phyloP scores from a whole-genome alignment of 2,329 filamentous ascomycete genomes.

The Colletotrichum simmondsii region DNA sequence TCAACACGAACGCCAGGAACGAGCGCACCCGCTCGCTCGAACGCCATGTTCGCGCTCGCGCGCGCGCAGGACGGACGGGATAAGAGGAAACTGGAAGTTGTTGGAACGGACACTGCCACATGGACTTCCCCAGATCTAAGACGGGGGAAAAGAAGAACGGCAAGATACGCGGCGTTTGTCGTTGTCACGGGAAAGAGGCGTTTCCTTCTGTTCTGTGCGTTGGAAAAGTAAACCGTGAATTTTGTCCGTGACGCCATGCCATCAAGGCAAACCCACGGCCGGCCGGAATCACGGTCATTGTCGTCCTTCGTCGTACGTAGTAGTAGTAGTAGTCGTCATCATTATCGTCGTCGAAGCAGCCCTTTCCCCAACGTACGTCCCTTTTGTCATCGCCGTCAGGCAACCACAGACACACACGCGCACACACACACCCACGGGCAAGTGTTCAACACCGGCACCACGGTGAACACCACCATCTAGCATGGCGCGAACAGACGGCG shows the following conservation, averaged over 20 bases:
- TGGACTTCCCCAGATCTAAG: not conserved
- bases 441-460: not conserved
- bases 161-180: not conserved
- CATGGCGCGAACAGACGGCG: slow-evolving; percentile 25
- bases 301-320: not conserved
- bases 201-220: not conserved
- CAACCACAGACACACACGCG: not conserved
- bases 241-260: not conserved
- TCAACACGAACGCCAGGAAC: not conserved
- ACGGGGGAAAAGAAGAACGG: not conserved
- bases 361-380: too few species aligned
- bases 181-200: not conserved
- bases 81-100: not conserved
- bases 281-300: not conserved
- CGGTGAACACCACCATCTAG: slow-evolving; percentile 3
- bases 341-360: not conserved
- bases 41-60: not conserved
- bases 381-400: not conserved
- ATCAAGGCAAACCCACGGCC: not conserved
- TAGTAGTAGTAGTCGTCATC: not conserved
- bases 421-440: not conserved
- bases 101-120: not conserved
- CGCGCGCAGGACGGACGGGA: not conserved
- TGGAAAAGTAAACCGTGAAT: not conserved
- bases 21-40: not conserved